Evolutionary conservation across 2,329 filamentous ascomycete genomes (phyloP), one percentile per base, ranked within the genome.

Genomic region (Fusarium circinatum): DNA sequence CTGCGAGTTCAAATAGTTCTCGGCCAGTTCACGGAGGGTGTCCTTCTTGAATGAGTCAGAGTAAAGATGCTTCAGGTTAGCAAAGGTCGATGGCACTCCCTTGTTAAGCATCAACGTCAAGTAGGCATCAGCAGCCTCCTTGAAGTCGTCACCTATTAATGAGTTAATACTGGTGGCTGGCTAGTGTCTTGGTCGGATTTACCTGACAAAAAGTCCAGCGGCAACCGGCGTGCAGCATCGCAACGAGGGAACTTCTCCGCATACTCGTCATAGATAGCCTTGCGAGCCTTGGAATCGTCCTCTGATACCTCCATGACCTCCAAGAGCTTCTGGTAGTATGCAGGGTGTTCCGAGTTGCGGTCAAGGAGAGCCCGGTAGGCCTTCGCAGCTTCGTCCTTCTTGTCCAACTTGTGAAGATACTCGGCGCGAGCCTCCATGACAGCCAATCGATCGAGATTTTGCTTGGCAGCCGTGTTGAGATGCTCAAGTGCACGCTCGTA

Each of bases 11-110:
- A 94, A 87, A 78, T 98, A 98, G 59, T 93, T 90, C 77, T 96
- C 90, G 5, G 94, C 95, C 45, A 98, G 83, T 42, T 90, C 86
- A 73, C 92, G 90, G 45, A 99, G 89, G 1, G 87, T 89, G n/a
- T 92, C 87, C 80, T 92, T 93, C 86, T 99, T 99, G 76, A 84
- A 88, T 2, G 88, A 76, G 80, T 98, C 92, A 20, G 87, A 87
- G 85, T 98, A 99, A 28, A 99, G 88, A 75, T 97, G 91, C 85
- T 99, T 99, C 69, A 99, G 88, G 82, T 98, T 99, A 41, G 95
- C 95, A 83, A 99, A 99, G 8, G 96, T 95, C 6, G 96, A 99
- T 4, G 96, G 96, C 8, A 98, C 93, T 17, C 96, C 96, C 83
- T 96, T 97, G 82, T 93, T 91, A 64, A 99, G 87, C 93, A 97